A percentile compares a stretch with the other conserved stretches of the same genome.
These are phyloP conservation scores for Fagus crenata DNA, from an alignment of 306 rosid species.

Conservation along the genomic window DNA sequence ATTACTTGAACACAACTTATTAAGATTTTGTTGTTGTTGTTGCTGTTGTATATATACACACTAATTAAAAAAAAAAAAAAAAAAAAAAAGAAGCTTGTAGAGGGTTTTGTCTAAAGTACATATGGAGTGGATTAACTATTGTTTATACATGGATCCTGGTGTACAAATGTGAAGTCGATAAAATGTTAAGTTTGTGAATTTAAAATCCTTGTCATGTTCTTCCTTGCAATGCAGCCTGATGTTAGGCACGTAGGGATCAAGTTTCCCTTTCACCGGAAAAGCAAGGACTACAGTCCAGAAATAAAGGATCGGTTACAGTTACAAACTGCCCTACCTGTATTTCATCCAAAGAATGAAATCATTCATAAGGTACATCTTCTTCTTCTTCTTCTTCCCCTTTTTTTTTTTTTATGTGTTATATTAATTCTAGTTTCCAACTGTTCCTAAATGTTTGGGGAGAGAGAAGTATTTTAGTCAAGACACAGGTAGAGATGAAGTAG, in stretches of 20 bases:
- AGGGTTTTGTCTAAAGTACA: no score
- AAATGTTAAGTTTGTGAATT: not conserved
- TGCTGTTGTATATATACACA: no score
- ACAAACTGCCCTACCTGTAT: slow-evolving; percentile 10
- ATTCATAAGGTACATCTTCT: slow-evolving; percentile 33
- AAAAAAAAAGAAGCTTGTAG: no score
- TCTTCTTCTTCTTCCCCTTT: no score
- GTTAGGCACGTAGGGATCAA: not conserved
- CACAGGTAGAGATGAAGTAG: no score
- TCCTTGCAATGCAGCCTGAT: slow-evolving; percentile 32
- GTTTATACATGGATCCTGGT: no score
- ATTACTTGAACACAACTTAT: no score
- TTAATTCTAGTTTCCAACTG: not conserved
- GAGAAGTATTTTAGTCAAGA: not conserved
- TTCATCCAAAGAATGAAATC: slow-evolving; percentile 37
- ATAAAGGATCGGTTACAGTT: slow-evolving; percentile 6
- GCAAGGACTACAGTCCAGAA: slow-evolving; percentile 2
- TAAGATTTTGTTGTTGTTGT: no score
- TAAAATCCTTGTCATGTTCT: slow-evolving; percentile 3
- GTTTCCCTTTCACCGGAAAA: slow-evolving; percentile 10
- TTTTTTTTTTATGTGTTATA: not conserved
- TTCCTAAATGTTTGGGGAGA: not conserved
- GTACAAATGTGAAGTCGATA: no score
- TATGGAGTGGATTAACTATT: no score
- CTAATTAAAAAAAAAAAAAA: no score